Evolutionary conservation across 306 rosid species (phyloP), one percentile per base, ranked within the genome.

Genomic region (Quercus gilva): DNA sequence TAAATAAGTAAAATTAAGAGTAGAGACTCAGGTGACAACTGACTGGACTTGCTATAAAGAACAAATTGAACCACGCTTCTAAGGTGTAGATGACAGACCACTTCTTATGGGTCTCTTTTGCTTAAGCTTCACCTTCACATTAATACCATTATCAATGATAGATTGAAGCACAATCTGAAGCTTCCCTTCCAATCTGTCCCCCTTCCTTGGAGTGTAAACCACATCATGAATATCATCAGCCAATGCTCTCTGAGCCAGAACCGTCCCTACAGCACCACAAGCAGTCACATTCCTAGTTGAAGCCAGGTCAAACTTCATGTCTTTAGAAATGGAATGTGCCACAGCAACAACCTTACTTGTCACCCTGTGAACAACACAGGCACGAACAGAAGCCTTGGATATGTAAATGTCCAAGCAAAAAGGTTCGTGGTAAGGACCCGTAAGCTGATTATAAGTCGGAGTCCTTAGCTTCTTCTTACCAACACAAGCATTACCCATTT

Each of bases 311-410:
- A 88, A 94, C 80, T 92, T 91, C 86, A 91, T 81, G 76, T 92
- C 98, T 82, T 90, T 91, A 5, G 98, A 91, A 70, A 93, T 93
- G 56, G 97, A 93, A 87, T 93, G 97, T 60, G 98, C 94, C 83
- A 91, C 98, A 53, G 82, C 90, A 70, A 89, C 95, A 18, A 95
- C 99, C 87, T 86, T 93, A 83, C 97, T 95, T 21, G 96, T 91
- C 76, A 69, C 86, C 37, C 96, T 87, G 79, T 95, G 96, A 83
- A 93, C 83, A 74, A 95, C 67, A 68, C 98, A 92, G 49, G 97
- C 97, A 21, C 97, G 94, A 53, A 93, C 92, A 15, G 98, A 93
- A 6, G 91, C 97, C 68, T 89, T 95, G 21, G 99, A 95, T 80
- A 92, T 82, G 90, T 64, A 95, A 71, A 95, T 91, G 80, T 95